These are phyloP conservation scores for Tilletiopsis washingtonensis DNA, from an alignment of 1,284 basidiomycete genomes.

Conservation along the genomic window DNA sequence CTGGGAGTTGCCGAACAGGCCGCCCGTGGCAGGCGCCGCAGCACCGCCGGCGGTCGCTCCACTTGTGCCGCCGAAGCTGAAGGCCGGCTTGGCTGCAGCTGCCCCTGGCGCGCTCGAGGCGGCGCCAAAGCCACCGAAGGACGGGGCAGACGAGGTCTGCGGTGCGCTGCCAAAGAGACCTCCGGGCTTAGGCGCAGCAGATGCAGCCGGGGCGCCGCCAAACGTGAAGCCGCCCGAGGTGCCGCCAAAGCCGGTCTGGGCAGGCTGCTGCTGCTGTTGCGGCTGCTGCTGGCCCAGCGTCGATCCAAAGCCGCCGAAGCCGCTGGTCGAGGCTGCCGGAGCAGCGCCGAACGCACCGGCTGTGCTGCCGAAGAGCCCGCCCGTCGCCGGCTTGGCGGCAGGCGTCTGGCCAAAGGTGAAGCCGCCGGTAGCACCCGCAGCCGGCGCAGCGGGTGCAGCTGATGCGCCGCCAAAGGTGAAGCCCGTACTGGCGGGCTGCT, in stretches of 20 bases:
- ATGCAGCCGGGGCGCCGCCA: slow-evolving; percentile 24
- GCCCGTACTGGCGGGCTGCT: slow-evolving; percentile 25
- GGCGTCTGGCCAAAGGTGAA: slow-evolving; percentile 36
- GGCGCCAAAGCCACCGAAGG: slow-evolving; percentile 33
- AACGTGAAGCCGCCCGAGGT: slow-evolving; percentile 38
- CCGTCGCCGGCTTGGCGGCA: slow-evolving; percentile 22
- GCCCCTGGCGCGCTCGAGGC: slow-evolving; percentile 11
- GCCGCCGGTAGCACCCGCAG: slow-evolving; percentile 20
- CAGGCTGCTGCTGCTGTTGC: slow-evolving; percentile 30
- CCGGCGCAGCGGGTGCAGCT: no score
- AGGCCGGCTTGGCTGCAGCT: slow-evolving; percentile 34
- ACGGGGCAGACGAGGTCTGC: slow-evolving; percentile 27
- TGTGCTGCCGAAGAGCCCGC: slow-evolving; percentile 54
- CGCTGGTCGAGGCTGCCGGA: not conserved
- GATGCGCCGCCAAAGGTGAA: slow-evolving; percentile 34
- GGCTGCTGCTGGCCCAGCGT: slow-evolving; percentile 1
- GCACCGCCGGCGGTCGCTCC: slow-evolving; percentile 13
- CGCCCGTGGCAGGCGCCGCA: slow-evolving; percentile 42
- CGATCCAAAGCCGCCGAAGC: not conserved
- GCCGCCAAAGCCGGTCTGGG: slow-evolving; percentile 22
- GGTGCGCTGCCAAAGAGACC: slow-evolving; percentile 11
- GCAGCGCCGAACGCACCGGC: slow-evolving; percentile 11
- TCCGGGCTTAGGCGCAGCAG: not conserved
- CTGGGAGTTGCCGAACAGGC: slow-evolving; percentile 47
- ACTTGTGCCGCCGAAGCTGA: slow-evolving; percentile 32